Conservation (phyloP, 345 rosid species). For the Euphorbia lathyris region DNA sequence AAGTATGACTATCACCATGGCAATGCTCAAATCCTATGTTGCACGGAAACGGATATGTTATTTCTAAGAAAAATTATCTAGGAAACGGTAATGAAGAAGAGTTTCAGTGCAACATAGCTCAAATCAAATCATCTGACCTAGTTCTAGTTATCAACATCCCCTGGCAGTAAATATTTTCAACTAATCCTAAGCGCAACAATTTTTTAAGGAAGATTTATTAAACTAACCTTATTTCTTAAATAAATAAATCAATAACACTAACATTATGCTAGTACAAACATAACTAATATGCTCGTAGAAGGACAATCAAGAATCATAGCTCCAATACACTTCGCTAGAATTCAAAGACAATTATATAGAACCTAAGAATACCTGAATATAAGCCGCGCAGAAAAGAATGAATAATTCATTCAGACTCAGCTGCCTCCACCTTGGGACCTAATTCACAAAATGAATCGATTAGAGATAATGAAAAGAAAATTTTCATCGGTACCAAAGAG, state of each 20-base stretch:
- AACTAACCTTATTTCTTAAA: too few relatives aligned
- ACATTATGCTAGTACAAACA: too few relatives aligned
- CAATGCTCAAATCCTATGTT: neutral
- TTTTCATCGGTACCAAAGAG: neutral
- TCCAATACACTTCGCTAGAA: neutral
- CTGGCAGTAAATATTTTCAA: neutral
- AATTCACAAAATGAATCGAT: constrained; percentile 6
- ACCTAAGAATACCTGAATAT: constrained; percentile 1
- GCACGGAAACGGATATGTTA: too few relatives aligned
- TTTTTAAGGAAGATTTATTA: neutral
- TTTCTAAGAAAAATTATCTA: too few relatives aligned
- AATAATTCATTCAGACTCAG: constrained; percentile 39
- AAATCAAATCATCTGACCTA: neutral
- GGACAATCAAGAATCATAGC: neutral
- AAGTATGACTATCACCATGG: neutral
- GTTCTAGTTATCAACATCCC: neutral
- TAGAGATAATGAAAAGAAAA: neutral
- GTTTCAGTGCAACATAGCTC: too few relatives aligned
- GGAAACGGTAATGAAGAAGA: too few relatives aligned
- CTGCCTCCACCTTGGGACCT: constrained; percentile 62
- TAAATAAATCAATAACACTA: too few relatives aligned
- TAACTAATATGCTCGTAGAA: too few relatives aligned
- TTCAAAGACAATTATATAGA: neutral
- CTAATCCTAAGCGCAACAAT: neutral
- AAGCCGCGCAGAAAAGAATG: constrained; percentile 2